Conservation (phyloP, 108 stramenopile species). For the Cyclotella choctawhatcheeana region DNA sequence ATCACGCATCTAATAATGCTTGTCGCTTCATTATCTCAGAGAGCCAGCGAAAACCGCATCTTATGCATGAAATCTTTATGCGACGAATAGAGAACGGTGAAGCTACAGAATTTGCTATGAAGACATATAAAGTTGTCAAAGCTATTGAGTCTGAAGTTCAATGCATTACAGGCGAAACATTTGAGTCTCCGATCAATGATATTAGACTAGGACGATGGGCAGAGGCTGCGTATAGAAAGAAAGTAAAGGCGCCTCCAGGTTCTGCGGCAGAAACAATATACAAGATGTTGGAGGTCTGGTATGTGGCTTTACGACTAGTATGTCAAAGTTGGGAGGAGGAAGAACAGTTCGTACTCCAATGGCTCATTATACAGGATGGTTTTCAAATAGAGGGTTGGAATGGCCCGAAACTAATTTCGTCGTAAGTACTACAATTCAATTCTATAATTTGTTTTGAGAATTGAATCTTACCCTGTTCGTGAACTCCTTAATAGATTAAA, state of each 20-base stretch:
- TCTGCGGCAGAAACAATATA: conserved; percentile 14
- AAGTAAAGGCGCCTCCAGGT: not conserved
- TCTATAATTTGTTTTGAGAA: no score
- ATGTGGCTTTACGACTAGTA: conserved; percentile 48
- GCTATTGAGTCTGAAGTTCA: conserved; percentile 30
- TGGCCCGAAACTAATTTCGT: conserved; percentile 11
- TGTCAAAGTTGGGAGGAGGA: conserved; percentile 60
- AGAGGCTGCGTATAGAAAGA: conserved; percentile 36
- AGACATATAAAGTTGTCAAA: conserved; percentile 37
- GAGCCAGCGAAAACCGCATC: not conserved
- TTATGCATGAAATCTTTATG: conserved; percentile 56
- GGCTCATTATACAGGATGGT: conserved; percentile 34
- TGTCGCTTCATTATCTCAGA: not conserved
- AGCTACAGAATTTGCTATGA: conserved; percentile 43
- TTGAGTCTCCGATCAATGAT: conserved; percentile 41
- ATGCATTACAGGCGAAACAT: conserved; percentile 3
- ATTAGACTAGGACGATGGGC: conserved; percentile 43
- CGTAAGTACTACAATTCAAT: conserved; percentile 35
- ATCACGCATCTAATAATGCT: not conserved
- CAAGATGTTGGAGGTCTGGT: conserved; percentile 45
- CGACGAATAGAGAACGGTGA: conserved; percentile 28
- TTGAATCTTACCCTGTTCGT: not conserved
- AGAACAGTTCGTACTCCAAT: conserved; percentile 39
- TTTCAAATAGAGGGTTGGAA: conserved; percentile 34
- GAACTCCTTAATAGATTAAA: conserved; percentile 16